These are phyloP conservation scores for Neophaeococcomyces mojaviensis DNA, from an alignment of 2,329 filamentous ascomycete genomes.

Conservation along the genomic window DNA sequence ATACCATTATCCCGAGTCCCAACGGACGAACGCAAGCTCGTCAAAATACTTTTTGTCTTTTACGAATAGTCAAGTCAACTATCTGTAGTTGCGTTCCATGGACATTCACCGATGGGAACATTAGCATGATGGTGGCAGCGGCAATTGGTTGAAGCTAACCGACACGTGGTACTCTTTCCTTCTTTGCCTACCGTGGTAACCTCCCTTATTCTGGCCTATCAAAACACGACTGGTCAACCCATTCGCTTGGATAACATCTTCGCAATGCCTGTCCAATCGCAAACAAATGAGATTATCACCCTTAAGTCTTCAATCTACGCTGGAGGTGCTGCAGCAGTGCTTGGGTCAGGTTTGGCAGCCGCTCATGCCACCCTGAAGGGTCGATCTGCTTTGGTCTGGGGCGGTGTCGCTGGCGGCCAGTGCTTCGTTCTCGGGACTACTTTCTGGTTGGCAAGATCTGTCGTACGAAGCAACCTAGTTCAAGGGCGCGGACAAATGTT, in stretches of 20 bases:
- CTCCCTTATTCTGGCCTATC: background rate
- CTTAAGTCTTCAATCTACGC: constrained; percentile 1
- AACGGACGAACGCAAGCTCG: too few relatives aligned
- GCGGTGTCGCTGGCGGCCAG: constrained; percentile 3
- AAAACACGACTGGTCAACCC: background rate
- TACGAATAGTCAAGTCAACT: too few relatives aligned
- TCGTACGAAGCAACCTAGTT: constrained; percentile 2
- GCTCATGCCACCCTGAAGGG: constrained; percentile 6
- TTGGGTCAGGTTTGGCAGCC: constrained; percentile 1
- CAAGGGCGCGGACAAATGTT: background rate
- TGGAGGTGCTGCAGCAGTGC: constrained; percentile 1
- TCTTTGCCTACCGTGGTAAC: too few relatives aligned
- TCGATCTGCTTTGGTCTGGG: constrained; percentile 2
- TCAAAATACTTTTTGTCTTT: too few relatives aligned
- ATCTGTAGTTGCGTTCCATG: too few relatives aligned
- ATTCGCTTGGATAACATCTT: background rate
- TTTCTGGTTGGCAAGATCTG: constrained; percentile 9
- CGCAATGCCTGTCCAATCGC: background rate
- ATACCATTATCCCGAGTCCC: too few relatives aligned
- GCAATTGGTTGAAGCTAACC: too few relatives aligned
- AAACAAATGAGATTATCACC: background rate
- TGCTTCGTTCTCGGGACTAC: constrained; percentile 10
- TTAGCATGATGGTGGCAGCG: too few relatives aligned
- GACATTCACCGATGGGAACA: too few relatives aligned
- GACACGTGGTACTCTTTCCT: too few relatives aligned